phyloP scores from a whole-genome alignment of 148 eudicot genomes.

The Selenicereus undatus region DNA sequence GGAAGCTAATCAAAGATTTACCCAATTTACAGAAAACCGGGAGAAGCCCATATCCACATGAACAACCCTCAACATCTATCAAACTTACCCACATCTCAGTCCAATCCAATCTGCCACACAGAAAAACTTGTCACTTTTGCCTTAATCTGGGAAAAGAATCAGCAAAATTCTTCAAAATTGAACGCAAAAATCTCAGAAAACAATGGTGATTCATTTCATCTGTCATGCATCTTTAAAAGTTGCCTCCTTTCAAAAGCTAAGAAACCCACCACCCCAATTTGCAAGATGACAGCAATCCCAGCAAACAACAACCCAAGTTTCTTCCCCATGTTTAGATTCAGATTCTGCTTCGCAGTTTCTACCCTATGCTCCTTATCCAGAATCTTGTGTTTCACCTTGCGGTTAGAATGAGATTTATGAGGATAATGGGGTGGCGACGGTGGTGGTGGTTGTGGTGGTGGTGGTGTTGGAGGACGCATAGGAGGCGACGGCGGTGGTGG shows the following conservation, averaged over 20 bases:
- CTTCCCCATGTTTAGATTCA: slow-evolving; percentile 48
- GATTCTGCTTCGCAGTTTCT: neutral
- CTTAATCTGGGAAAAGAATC: slow-evolving; percentile 20
- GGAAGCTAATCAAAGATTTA: slow-evolving; percentile 26
- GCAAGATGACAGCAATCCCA: slow-evolving; percentile 58
- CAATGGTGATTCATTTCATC: slow-evolving; percentile 16
- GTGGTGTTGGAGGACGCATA: slow-evolving; percentile 2
- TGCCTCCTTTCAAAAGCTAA: slow-evolving; percentile 50
- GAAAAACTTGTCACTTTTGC: neutral
- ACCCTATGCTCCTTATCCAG: neutral
- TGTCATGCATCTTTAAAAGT: slow-evolving; percentile 32
- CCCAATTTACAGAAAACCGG: slow-evolving; percentile 35
- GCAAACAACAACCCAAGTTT: slow-evolving; percentile 56
- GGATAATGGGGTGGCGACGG: slow-evolving; percentile 14
- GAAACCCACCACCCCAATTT: slow-evolving; percentile 58
- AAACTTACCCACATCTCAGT: slow-evolving; percentile 18
- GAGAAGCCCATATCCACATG: slow-evolving; percentile 20
- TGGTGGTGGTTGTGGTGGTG: slow-evolving; percentile 15
- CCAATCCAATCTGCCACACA: neutral
- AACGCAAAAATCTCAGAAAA: neutral
- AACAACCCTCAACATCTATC: slow-evolving; percentile 9
- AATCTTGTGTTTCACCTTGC: neutral
- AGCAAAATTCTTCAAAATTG: slow-evolving; percentile 15
- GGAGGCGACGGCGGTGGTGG: slow-evolving; percentile 7
- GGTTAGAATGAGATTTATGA: slow-evolving; percentile 2